Percentiles rank a stretch among this genome's conserved stretches.
Evolutionary conservation across 148 eudicot genomes (phyloP).

Genomic region (Chenopodium album): DNA sequence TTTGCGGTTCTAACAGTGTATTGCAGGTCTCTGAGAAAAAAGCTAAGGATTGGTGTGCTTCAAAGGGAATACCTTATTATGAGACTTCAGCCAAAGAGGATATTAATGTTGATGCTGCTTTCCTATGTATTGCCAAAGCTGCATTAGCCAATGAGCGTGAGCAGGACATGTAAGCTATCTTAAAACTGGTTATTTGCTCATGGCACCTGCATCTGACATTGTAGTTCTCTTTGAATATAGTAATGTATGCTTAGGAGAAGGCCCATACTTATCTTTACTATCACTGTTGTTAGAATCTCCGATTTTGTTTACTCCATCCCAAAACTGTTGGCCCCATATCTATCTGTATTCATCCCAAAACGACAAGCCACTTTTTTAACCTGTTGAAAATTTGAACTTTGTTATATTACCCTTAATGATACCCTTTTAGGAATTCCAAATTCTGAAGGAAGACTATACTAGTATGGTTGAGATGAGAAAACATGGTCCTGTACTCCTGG

Average conservation of each 20-base stretch:
- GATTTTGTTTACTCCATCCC: neutral
- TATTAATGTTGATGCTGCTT: slow-evolving; percentile 61
- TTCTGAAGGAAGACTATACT: neutral
- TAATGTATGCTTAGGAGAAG: neutral
- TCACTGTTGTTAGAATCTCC: neutral
- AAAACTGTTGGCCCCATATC: neutral
- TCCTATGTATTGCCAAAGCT: slow-evolving; percentile 54
- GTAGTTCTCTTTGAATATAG: neutral
- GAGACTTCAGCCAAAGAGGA: slow-evolving; percentile 72
- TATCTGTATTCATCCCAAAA: neutral
- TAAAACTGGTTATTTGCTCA: neutral
- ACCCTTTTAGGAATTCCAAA: neutral
- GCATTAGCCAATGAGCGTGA: slow-evolving; percentile 48
- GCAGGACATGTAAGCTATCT: slow-evolving; percentile 42
- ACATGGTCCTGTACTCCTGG: too few species aligned
- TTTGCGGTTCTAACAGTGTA: slow-evolving; percentile 10
- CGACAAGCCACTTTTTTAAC: neutral
- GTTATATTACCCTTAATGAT: neutral
- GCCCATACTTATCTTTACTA: neutral
- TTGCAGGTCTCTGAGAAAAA: slow-evolving; percentile 59
- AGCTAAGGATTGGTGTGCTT: slow-evolving; percentile 75
- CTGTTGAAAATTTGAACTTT: too few species aligned
- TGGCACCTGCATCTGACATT: too few species aligned
- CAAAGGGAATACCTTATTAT: slow-evolving; percentile 54
- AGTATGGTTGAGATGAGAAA: neutral